Conservation (phyloP, 495 filamentous ascomycete genomes). For the Penicillium antarcticum region DNA sequence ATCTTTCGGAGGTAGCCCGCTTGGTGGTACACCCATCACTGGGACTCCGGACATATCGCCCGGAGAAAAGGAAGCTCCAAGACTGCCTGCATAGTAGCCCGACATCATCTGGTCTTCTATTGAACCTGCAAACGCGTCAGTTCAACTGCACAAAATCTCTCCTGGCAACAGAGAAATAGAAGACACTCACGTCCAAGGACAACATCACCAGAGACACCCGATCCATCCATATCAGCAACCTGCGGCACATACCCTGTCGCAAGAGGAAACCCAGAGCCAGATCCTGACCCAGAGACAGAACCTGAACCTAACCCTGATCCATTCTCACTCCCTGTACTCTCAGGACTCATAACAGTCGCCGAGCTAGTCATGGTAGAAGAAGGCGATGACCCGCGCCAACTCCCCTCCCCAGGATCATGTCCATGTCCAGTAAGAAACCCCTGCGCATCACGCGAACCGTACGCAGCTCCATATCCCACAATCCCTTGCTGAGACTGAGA, state of each 20-base stretch:
- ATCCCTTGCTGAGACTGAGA: too few relatives aligned
- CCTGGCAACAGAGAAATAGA: not conserved
- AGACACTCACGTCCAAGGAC: not conserved
- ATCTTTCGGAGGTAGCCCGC: not conserved
- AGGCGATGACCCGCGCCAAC: constrained; percentile 22
- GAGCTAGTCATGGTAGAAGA: constrained; percentile 22
- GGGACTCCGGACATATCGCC: constrained; percentile 7
- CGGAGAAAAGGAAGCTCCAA: constrained; percentile 6
- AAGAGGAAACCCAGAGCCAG: constrained; percentile 4
- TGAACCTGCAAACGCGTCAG: constrained; percentile 1
- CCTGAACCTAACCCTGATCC: not conserved
- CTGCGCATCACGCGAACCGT: too few relatives aligned
- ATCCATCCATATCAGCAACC: constrained; percentile 8
- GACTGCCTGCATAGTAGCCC: constrained; percentile 5
- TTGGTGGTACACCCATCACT: not conserved
- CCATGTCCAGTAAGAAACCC: too few relatives aligned
- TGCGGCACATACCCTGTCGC: constrained; percentile 8
- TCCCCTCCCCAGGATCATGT: constrained; percentile 7
- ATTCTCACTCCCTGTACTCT: constrained; percentile 24
- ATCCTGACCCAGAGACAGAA: not conserved
- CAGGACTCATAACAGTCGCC: constrained; percentile 19
- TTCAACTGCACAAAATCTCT: not conserved
- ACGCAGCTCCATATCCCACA: too few relatives aligned
- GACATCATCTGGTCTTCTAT: constrained; percentile 7
- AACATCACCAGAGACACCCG: not conserved